These are phyloP conservation scores for Alternaria brassicae DNA, from an alignment of 2,329 filamentous ascomycete species.

Conservation along the genomic window DNA sequence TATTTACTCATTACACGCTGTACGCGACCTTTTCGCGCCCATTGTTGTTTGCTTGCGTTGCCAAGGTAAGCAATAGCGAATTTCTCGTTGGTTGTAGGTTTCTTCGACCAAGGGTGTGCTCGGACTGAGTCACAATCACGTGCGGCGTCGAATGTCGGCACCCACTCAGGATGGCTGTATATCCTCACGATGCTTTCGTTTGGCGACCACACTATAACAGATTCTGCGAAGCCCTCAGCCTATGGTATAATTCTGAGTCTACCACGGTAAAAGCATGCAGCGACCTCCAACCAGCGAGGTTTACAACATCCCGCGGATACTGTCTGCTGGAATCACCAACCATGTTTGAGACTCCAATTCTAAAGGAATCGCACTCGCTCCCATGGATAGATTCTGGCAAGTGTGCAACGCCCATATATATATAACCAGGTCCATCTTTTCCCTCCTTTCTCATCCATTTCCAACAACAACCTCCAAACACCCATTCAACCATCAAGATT, in stretches of 20 bases:
- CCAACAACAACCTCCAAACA: background rate
- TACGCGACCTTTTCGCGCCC: too few species aligned
- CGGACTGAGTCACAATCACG: background rate
- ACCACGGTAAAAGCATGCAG: background rate
- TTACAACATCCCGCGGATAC: rapidly evolving
- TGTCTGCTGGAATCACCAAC: background rate
- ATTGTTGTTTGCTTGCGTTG: background rate
- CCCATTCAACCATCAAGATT: background rate
- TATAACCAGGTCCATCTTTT: too few species aligned
- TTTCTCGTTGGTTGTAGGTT: background rate
- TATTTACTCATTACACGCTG: background rate
- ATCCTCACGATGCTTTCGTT: background rate
- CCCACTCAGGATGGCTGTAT: background rate
- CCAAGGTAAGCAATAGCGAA: background rate
- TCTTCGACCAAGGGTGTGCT: background rate
- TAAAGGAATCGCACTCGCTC: too few species aligned
- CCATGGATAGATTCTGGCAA: too few species aligned
- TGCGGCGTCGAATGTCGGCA: background rate
- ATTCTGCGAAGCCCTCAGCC: background rate
- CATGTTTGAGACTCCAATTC: background rate
- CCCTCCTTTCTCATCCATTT: background rate
- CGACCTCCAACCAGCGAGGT: background rate
- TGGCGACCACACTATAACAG: background rate
- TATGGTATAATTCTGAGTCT: background rate
- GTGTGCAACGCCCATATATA: too few species aligned